Evolutionary conservation across 1,284 basidiomycete genomes (phyloP).

Genomic region (Apiotrichum brassicae): DNA sequence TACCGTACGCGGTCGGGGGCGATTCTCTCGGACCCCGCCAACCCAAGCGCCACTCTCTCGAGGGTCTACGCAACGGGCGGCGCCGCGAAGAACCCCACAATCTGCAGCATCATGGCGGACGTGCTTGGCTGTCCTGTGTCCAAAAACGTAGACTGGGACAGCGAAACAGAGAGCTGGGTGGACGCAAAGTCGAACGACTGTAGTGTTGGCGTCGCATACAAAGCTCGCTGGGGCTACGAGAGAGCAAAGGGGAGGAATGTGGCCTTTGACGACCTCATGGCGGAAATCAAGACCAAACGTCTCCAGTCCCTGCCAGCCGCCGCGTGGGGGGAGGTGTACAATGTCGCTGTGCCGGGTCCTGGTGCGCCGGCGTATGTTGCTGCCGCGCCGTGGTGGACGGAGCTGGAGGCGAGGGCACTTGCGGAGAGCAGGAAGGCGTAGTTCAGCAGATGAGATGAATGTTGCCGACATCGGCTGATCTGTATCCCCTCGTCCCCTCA

Average conservation of each 20-base stretch:
- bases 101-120: conserved; percentile 70
- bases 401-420: conserved; percentile 24
- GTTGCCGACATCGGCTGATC: too few relatives aligned
- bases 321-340: conserved; percentile 25
- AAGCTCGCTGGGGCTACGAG: conserved; percentile 44
- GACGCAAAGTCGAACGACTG: conserved; percentile 42
- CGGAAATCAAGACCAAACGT: conserved; percentile 13
- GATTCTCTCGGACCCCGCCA: conserved; percentile 64
- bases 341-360: conserved; percentile 23
- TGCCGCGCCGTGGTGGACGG: conserved; percentile 26
- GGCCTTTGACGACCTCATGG: conserved; percentile 14
- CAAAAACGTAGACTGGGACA: conserved; percentile 34
- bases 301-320: conserved; percentile 29
- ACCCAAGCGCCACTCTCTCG: conserved; percentile 54
- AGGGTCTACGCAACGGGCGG: conserved; percentile 75
- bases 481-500: too few relatives aligned
- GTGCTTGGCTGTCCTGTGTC: conserved; percentile 67
- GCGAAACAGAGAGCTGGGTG: conserved; percentile 16
- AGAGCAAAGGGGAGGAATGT: conserved; percentile 7
- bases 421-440: neutral
- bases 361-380: conserved; percentile 22
- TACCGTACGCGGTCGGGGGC: conserved; percentile 33
- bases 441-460: too few relatives aligned
- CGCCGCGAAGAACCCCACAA: conserved; percentile 65
- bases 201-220: conserved; percentile 43